Evolutionary conservation across 306 rosid genomes (phyloP).

Genomic region (Senna siamea): DNA sequence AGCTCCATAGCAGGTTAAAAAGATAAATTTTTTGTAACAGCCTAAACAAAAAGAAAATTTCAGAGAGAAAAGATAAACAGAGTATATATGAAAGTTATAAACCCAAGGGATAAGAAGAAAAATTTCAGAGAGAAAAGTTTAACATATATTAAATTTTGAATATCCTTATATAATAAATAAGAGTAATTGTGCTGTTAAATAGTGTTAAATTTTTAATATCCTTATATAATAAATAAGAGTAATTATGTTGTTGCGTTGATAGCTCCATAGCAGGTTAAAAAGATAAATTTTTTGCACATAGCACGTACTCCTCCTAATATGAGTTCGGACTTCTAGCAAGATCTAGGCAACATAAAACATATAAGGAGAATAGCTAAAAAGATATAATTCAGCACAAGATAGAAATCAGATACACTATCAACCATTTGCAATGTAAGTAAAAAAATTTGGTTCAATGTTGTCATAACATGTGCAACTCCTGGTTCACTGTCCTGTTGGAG

Average conservation of each 20-base stretch:
- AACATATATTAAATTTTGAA: slow-evolving; percentile 9
- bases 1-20: neutral
- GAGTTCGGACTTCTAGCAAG: neutral
- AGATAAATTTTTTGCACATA: no score
- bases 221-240: neutral
- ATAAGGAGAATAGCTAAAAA: neutral
- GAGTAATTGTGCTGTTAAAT: neutral
- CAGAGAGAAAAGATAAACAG: slow-evolving; percentile 15
- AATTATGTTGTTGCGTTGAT: neutral
- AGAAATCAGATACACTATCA: neutral
- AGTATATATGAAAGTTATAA: slow-evolving; percentile 20
- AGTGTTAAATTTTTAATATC: slow-evolving; percentile 20
- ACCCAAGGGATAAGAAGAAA: slow-evolving; percentile 22
- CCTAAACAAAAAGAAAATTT: slow-evolving; percentile 63
- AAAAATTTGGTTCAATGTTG: neutral
- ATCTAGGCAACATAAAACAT: neutral
- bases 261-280: neutral
- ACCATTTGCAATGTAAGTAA: neutral
- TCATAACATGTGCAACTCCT: neutral
- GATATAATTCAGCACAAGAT: neutral
- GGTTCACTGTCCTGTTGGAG: neutral
- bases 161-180: neutral
- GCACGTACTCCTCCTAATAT: slow-evolving; percentile 1
- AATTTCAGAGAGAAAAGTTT: no score
- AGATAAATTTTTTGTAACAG: no score